A percentile compares a stretch with the other conserved stretches of the same genome.
These are phyloP conservation scores for Mitosporidium daphniae DNA, from an alignment of 371 early-diverging fungal species.

Conservation along the genomic window DNA sequence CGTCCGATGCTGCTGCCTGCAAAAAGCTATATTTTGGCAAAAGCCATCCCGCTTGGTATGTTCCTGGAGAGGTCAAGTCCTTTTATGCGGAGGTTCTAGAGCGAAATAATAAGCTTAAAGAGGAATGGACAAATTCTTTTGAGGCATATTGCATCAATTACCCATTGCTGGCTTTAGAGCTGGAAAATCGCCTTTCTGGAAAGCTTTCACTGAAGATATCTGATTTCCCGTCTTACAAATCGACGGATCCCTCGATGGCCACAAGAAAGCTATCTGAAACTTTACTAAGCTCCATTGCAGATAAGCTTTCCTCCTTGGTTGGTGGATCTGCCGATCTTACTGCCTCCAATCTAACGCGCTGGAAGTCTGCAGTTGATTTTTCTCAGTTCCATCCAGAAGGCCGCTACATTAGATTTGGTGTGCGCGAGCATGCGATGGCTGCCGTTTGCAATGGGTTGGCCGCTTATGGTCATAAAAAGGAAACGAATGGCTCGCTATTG, in stretches of 20 bases:
- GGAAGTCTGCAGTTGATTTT: conserved; percentile 67
- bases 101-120: conserved; percentile 17
- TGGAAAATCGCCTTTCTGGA: conserved; percentile 27
- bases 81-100: conserved; percentile 18
- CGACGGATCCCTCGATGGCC: conserved; percentile 18
- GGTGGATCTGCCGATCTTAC: conserved; percentile 97
- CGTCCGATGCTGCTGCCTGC: conserved; percentile 35
- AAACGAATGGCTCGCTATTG: no score
- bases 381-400: conserved; percentile 12
- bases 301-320: conserved; percentile 36
- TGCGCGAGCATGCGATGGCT: conserved; percentile 95
- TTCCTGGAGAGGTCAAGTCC: conserved; percentile 17
- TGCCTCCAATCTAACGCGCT: conserved; percentile 70
- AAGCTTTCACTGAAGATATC: conserved; percentile 13
- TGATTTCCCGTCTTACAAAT: neutral
- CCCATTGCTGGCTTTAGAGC: conserved; percentile 14
- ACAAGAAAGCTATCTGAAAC: conserved; percentile 13
- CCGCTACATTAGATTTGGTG: conserved; percentile 74
- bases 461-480: conserved; percentile 39
- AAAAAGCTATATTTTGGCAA: conserved; percentile 16
- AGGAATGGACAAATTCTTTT: conserved; percentile 15
- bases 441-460: conserved; percentile 74
- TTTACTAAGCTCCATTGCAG: conserved; percentile 38
- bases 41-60: neutral
- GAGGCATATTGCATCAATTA: neutral